These are phyloP conservation scores for Agroathelia rolfsii DNA, from an alignment of 1,284 basidiomycete genomes.

Conservation along the genomic window DNA sequence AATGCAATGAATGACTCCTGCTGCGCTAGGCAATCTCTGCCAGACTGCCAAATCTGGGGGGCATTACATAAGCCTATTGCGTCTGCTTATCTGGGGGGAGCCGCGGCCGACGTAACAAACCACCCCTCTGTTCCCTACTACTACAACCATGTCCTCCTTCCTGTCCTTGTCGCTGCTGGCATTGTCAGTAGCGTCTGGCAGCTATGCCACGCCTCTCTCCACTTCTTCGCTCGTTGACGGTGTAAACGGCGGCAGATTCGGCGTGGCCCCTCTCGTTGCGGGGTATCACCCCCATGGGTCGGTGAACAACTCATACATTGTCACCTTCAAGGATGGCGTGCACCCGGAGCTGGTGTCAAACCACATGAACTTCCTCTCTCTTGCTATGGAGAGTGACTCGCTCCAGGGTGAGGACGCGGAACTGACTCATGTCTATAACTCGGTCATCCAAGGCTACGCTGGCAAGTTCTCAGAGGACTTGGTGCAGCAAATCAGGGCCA, in stretches of 20 bases:
- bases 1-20: no score
- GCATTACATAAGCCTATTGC: no score
- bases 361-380: constrained; percentile 65
- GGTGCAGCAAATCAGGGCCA: constrained; percentile 70
- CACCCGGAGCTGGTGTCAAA: constrained; percentile 49
- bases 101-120: constrained; percentile 9
- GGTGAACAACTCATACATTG: constrained; percentile 84
- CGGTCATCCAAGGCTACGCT: constrained; percentile 73
- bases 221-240: constrained; percentile 38
- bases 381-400: constrained; percentile 44
- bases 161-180: constrained; percentile 29
- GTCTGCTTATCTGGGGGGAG: no score
- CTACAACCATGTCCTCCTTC: constrained; percentile 33
- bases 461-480: constrained; percentile 74
- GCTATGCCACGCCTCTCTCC: constrained; percentile 52
- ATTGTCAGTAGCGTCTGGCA: constrained; percentile 30
- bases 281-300: constrained; percentile 56
- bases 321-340: constrained; percentile 73
- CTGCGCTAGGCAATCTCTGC: no score
- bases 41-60: no score
- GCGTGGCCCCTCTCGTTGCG: constrained; percentile 47
- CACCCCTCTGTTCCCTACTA: constrained; percentile 12
- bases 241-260: constrained; percentile 32
- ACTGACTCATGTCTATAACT: constrained; percentile 65
- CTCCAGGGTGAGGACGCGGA: constrained; percentile 29